A percentile compares a stretch with the other conserved stretches of the same genome.
phyloP scores from a whole-genome alignment of 129 eudicot genomes.

The Silybum marianum region DNA sequence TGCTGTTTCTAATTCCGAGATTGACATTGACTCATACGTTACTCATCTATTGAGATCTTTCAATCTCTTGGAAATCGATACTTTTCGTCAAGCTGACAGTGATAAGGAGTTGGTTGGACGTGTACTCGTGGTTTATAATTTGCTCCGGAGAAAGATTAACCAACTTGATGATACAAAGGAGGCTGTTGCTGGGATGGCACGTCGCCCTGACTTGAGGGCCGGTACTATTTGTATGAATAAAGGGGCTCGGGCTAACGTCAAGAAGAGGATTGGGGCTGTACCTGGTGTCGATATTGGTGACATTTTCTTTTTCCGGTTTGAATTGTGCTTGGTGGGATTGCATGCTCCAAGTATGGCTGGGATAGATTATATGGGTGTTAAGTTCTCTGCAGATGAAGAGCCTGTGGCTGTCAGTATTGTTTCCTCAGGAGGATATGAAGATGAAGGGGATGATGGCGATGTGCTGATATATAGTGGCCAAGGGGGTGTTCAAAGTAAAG shows the following conservation, averaged over 20 bases:
- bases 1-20: conserved; percentile 47
- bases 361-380: conserved; percentile 80
- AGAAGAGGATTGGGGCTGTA: conserved; percentile 75
- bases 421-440: conserved; percentile 88
- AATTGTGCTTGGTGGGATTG: conserved; percentile 74
- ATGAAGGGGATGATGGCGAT: conserved; percentile 81
- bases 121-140: conserved; percentile 47
- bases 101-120: conserved; percentile 45
- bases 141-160: conserved; percentile 52
- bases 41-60: conserved; percentile 27
- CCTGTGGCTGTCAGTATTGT: conserved; percentile 92
- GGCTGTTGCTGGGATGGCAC: conserved; percentile 23
- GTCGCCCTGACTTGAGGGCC: conserved; percentile 68
- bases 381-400: conserved; percentile 59
- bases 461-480: conserved; percentile 86
- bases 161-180: conserved; percentile 56
- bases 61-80: conserved; percentile 38
- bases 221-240: conserved; percentile 57
- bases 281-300: conserved; percentile 90
- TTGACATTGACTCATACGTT: conserved; percentile 32
- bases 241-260: conserved; percentile 59
- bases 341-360: conserved; percentile 95
- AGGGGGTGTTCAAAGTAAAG: conserved; percentile 75
- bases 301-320: conserved; percentile 89
- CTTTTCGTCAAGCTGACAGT: conserved; percentile 37